Evolutionary conservation across 2,329 filamentous ascomycete genomes (phyloP).

Genomic region (Fusarium heterosporum): DNA sequence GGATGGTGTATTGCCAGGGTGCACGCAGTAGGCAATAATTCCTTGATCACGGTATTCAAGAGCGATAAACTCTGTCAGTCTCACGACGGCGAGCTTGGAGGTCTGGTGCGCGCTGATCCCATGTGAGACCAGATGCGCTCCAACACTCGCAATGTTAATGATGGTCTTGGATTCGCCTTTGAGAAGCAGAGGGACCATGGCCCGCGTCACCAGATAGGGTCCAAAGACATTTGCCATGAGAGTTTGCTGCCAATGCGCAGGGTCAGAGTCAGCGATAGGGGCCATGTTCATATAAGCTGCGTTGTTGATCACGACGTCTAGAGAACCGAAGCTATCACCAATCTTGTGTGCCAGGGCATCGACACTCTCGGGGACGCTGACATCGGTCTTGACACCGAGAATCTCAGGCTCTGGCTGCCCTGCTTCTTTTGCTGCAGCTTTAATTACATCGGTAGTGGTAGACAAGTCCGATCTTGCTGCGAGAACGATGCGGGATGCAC

Average conservation of each 20-base stretch:
- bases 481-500: conserved; percentile 2
- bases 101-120: conserved; percentile 30
- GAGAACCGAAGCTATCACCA: neutral
- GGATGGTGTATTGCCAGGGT: conserved; percentile 31
- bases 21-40: conserved; percentile 7
- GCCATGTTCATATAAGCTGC: conserved; percentile 23
- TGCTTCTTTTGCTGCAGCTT: neutral
- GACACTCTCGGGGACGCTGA: conserved; percentile 12
- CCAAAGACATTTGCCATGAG: conserved; percentile 12
- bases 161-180: conserved; percentile 3
- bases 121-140: conserved; percentile 20
- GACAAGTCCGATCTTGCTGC: conserved; percentile 19
- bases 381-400: conserved; percentile 4
- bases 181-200: conserved; percentile 7
- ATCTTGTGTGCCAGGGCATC: conserved; percentile 1
- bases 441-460: neutral
- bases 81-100: conserved; percentile 29
- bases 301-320: conserved; percentile 21
- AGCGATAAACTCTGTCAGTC: conserved; percentile 31
- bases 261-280: conserved; percentile 10
- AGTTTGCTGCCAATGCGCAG: conserved; percentile 14
- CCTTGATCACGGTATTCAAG: conserved; percentile 19
- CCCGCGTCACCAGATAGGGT: conserved; percentile 8
- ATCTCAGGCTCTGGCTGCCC: conserved; percentile 2
- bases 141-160: conserved; percentile 21